Evolutionary conservation across 192 early-diverging fungal species (phyloP), one percentile per base, ranked within the genome.

Genomic region (Gigaspora rosea): DNA sequence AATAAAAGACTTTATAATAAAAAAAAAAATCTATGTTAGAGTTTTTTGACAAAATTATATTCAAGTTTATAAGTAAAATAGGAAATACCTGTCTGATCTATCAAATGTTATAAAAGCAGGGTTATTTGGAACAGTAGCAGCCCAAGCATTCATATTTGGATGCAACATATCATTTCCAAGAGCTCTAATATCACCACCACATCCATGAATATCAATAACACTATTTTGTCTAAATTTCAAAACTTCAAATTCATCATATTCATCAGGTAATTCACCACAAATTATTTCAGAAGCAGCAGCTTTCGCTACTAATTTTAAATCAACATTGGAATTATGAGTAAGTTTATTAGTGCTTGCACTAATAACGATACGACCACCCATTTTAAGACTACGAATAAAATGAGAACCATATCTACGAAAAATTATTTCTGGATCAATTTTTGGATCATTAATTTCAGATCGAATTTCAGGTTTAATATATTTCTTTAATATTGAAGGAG

Each of bases 361-460:
- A 36, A 66, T 27, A 36, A 66, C 64, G 41, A 66, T 47, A 16
- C 64, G 64, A 66, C 64, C 64, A 16, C 59, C 64, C 64, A 66
- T 66, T 15, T 47, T 36, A 13, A 41, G 46, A 66, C 64, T 66
- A 47, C 41, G 64, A 4, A 66, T 20, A 66, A 66, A 66, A 66
- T 66, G 64, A 66, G 64, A 41, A 41, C 64, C 64, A 35, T 66
- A 66, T 66, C 46, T 9, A 18, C 41, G 33, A 47, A 66, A 66
- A 47, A 66, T 27, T 27, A 27, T 27, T 27, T 27, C 27, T 27
- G 27, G 27, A 27, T 27, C 27, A 27, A 27, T 27, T 66, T 41
- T 66, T 33, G 64, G 64, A 66, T 66, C 64, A 47, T 66, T 47
- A n/a, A 66, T 66, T 66, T 66, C 64, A 66, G 33, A 13, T 66